These are phyloP conservation scores for Alnus rubra DNA, from an alignment of 306 rosid genomes.

Conservation along the genomic window DNA sequence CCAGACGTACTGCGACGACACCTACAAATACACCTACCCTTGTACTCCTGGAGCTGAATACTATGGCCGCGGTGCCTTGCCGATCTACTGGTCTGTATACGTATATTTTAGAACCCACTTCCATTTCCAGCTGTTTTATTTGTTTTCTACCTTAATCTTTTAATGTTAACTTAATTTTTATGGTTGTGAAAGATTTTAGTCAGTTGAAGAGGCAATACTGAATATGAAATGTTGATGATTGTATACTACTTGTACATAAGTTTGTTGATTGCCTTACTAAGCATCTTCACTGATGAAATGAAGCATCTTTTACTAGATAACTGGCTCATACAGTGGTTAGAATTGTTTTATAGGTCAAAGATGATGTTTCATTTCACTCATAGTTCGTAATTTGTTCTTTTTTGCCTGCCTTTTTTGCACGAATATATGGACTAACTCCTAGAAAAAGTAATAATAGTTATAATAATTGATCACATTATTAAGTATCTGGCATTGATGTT, in stretches of 20 bases:
- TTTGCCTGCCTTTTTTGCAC: neutral
- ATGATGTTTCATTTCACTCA: neutral
- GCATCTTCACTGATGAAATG: neutral
- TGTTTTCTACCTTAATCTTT: neutral
- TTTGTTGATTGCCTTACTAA: neutral
- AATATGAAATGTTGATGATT: neutral
- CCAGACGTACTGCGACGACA: constrained; percentile 85
- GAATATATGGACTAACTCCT: neutral
- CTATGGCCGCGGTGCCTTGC: constrained; percentile 98
- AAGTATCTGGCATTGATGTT: neutral
- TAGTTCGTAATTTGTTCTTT: neutral
- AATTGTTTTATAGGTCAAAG: neutral
- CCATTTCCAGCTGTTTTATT: neutral
- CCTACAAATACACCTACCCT: constrained; percentile 75
- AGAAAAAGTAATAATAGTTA: neutral
- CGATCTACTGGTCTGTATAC: constrained; percentile 74
- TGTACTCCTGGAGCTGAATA: constrained; percentile 87
- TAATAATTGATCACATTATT: neutral
- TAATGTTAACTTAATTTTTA: neutral
- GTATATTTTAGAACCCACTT: neutral
- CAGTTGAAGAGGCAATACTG: neutral
- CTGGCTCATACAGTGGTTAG: neutral
- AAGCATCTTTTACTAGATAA: neutral
- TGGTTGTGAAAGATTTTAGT: neutral
- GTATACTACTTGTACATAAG: neutral